Conservation (phyloP, 768 basidiomycete species). For the Auricularia sp. region DNA sequence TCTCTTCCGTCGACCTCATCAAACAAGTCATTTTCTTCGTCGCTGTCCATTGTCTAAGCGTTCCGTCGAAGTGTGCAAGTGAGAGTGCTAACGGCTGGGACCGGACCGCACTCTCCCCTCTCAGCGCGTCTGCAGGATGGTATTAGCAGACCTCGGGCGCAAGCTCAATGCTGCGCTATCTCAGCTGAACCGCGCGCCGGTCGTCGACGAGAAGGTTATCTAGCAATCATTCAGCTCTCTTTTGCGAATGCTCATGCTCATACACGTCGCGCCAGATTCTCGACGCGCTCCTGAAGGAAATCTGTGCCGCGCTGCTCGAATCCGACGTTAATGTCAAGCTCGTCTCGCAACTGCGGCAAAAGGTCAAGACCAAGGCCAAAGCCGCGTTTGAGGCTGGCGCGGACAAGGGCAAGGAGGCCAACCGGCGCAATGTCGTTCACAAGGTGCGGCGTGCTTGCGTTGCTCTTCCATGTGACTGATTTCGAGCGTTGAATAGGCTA, state of each 20-base stretch:
- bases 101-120: not conserved
- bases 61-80: not conserved
- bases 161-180: conserved; percentile 90
- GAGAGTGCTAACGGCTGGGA: too few species aligned
- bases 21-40: conserved; percentile 43
- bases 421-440: conserved; percentile 81
- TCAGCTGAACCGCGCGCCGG: conserved; percentile 73
- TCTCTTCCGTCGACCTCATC: conserved; percentile 47
- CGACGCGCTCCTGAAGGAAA: conserved; percentile 89
- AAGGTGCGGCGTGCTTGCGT: conserved; percentile 44
- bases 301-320: conserved; percentile 87
- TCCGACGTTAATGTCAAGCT: conserved; percentile 98
- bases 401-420: conserved; percentile 70
- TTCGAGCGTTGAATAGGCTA: conserved; percentile 43
- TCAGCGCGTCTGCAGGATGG: conserved; percentile 48
- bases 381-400: conserved; percentile 56
- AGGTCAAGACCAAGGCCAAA: conserved; percentile 87
- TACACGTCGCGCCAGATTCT: conserved; percentile 51
- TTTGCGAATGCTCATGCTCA: not conserved
- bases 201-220: conserved; percentile 85
- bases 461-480: not conserved
- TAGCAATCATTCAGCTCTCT: not conserved
- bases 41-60: conserved; percentile 36
- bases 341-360: conserved; percentile 74
- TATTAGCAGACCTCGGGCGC: conserved; percentile 89